Evolutionary conservation across 179 eudicot species (phyloP), one percentile per base, ranked within the genome.

Genomic region (Actinidia chinensis): DNA sequence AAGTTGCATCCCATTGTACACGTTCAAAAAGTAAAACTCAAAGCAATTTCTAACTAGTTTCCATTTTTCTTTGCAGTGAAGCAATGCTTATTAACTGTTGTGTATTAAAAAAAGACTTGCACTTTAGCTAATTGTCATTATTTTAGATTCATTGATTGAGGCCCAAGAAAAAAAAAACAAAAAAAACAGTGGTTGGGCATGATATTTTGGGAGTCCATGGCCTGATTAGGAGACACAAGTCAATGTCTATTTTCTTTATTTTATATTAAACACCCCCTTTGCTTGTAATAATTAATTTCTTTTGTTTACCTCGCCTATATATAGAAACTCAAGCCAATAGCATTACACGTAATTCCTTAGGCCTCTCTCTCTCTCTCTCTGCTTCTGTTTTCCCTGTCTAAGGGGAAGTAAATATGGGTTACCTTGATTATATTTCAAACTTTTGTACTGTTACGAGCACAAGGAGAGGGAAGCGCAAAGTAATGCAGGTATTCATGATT

Each of bases 401-500:
- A 52, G 33, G 28, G 33, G 51, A 15, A 50, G 46, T 11, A 36
- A 67, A 71, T 15, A 85, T 90, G 94, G 94, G 94, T 76, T 90
- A 79, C 46, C 84, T 90, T 36, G 91, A 86, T 78, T 82, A 86
- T 81, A 73, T 90, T 44, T 79, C 83, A 64, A 72, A 86, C 80
- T 82, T 87, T 48, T 89, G 84, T 84, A 82, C 85, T 70, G 84
- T 84, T 74, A 81, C 85, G 79, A 77, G 84, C 73, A 77, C 83
- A 50, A 86, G 86, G 67, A 81, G 66, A 60, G 82, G 79, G 78
- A 87, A 79, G 81, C 90, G 91, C 81, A 87, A 76, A 70, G 89
- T 90, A 33, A 60, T 87, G 74, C 89, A 86, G 91, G 94, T 89
- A 83, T 20, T 65, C 46, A 2, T 5, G 10, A 6, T 2, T 65